Evolutionary conservation across 352 stramenopile species (phyloP), one percentile per base, ranked within the genome.

Genomic region (Phytopythium sindhum): DNA sequence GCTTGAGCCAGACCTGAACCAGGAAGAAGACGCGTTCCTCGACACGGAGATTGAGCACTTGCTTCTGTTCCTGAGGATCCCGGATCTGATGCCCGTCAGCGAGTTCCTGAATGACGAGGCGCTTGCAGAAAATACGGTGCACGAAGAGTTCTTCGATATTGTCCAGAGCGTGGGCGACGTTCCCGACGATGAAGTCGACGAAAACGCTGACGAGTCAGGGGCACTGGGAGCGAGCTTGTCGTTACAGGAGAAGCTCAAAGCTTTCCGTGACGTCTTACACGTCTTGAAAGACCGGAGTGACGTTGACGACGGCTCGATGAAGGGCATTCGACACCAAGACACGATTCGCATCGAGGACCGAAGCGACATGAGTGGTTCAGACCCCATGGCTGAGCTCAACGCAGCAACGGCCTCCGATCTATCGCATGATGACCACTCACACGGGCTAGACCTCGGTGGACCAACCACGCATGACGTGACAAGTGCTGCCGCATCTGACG

Each of bases 111-210:
- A 92, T 56, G 86, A 92, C 60, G 83, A 95, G 29, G 73, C 60
- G 7, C 77, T 84, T 57, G 85, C 80, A 31, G 78, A 91, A 31
- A 84, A 90, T 51, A 77, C 77, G 10, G 72, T 93, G 59, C 83
- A 95, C 55, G 86, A 92, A 69, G 86, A 95, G 60, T 91, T 90
- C 58, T 92, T 95, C 24, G 86, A 95, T 35, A 70, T 90, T n/a
- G 74, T 94, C 21, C 76, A 89, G 54, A 80, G 74, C 28, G 55
- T 74, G 1, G 83, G 84, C 50, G 80, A 91, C 44, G 78, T 92
- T 12, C 77, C 80, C 0, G 83, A 91, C 57, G 84, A 92, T 29
- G 83, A 90, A 11, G 69, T 86, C 5, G 74, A 88, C 4, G 84
- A 90, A 14, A 68, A 77, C 1, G 66, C 70, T 5, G 78, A 84